Conservation (phyloP, 441 rosid species). For the Pelargonium hybrid region DNA sequence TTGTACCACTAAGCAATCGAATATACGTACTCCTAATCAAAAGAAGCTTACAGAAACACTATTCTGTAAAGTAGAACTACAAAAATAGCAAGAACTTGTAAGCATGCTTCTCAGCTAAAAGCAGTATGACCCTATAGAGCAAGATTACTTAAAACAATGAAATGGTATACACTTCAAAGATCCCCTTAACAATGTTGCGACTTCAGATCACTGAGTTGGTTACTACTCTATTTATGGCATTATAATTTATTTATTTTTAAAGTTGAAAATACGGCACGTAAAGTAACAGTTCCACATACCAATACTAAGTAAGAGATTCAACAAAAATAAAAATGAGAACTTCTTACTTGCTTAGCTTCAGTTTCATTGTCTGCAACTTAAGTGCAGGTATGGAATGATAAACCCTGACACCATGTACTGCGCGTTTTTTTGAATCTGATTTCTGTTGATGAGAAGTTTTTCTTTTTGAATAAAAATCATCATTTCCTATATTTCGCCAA, state of each 20-base stretch:
- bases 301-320: background rate
- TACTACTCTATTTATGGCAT: background rate
- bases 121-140: background rate
- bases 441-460: slow-evolving; percentile 84
- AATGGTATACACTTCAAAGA: background rate
- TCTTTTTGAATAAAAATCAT: slow-evolving; percentile 76
- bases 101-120: background rate
- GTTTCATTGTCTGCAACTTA: slow-evolving; percentile 86
- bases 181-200: background rate
- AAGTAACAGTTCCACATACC: slow-evolving; percentile 5
- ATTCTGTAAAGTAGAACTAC: background rate
- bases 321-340: background rate
- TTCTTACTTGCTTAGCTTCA: slow-evolving; percentile 94
- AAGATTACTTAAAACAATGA: background rate
- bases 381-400: slow-evolving; percentile 96
- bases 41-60: background rate
- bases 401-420: slow-evolving; percentile 62
- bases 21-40: background rate
- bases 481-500: slow-evolving; percentile 92
- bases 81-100: background rate
- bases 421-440: slow-evolving; percentile 63
- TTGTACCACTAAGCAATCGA: background rate
- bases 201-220: background rate
- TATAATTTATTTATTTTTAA: background rate
- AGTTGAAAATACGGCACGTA: background rate